These are phyloP conservation scores for Hypoxylon sp. DNA, from an alignment of 2,329 filamentous ascomycete species.

Conservation along the genomic window DNA sequence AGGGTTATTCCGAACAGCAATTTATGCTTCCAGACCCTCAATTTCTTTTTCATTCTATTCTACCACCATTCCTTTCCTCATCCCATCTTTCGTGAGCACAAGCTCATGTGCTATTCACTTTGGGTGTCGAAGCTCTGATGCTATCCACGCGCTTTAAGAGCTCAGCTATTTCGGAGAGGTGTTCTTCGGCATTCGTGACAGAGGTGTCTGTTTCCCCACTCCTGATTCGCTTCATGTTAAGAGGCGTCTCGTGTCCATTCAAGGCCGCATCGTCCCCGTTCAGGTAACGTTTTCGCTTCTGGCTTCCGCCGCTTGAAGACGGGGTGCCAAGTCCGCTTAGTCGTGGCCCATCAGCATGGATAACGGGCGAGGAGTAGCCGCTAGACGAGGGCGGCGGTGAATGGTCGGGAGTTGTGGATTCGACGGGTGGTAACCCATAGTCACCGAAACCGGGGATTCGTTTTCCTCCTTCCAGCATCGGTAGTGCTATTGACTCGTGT, in stretches of 20 bases:
- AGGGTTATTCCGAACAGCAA: constrained; percentile 6
- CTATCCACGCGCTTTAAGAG: constrained; percentile 48
- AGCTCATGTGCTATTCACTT: background rate
- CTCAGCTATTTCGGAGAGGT: constrained; percentile 50
- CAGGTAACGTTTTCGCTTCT: constrained; percentile 50
- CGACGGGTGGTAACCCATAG: constrained; percentile 54
- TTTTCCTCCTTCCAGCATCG: constrained; percentile 61
- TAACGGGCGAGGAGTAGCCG: constrained; percentile 23
- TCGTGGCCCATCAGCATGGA: constrained; percentile 16
- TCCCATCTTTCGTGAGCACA: background rate
- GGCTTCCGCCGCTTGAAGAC: constrained; percentile 41
- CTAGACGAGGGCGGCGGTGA: constrained; percentile 35
- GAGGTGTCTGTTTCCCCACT: constrained; percentile 39
- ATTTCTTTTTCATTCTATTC: background rate
- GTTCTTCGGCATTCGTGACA: constrained; percentile 44
- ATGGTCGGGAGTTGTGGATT: constrained; percentile 42
- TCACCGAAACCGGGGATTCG: constrained; percentile 58
- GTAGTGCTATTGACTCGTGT: constrained; percentile 65
- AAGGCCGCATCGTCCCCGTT: constrained; percentile 47
- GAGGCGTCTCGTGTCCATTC: constrained; percentile 46
- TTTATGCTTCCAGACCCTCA: background rate
- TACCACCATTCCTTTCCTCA: background rate
- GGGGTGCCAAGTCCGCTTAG: constrained; percentile 42
- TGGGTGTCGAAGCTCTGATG: constrained; percentile 26
- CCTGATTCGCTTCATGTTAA: constrained; percentile 48